Evolutionary conservation across 345 rosid species (phyloP).

Genomic region (Corchorus capsularis): DNA sequence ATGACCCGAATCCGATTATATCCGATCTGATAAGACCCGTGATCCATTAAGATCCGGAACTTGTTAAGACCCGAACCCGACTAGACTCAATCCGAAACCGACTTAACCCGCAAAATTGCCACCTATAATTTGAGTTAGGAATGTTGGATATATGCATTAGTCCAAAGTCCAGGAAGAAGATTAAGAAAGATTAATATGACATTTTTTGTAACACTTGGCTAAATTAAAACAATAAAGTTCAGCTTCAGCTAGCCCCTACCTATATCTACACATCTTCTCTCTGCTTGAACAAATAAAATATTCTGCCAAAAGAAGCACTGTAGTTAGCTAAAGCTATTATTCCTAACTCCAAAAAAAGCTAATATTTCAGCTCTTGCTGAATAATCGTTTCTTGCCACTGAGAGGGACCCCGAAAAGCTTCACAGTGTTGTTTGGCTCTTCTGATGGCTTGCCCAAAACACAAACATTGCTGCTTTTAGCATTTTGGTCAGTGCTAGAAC

Average conservation of each 20-base stretch:
- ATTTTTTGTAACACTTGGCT: too few species aligned
- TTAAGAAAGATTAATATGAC: too few species aligned
- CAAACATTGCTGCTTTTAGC: neutral
- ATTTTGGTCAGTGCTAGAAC: neutral
- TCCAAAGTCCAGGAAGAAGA: too few species aligned
- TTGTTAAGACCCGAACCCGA: too few species aligned
- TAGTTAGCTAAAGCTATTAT: neutral
- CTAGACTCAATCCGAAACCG: too few species aligned
- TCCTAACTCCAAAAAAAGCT: neutral
- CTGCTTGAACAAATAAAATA: neutral
- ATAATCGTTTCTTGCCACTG: slow-evolving; percentile 47
- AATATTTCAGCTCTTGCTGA: neutral
- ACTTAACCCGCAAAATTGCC: too few species aligned
- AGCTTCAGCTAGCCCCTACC: neutral
- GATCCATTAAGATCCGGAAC: too few species aligned
- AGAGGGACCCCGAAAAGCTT: slow-evolving; percentile 58
- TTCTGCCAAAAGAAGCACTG: neutral
- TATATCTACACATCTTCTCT: neutral
- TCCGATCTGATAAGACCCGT: too few species aligned
- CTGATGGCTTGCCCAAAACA: slow-evolving; percentile 17
- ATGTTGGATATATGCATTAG: too few species aligned
- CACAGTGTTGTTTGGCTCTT: slow-evolving; percentile 31
- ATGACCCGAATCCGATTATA: too few species aligned
- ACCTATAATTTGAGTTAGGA: too few species aligned
- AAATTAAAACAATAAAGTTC: neutral